These are phyloP conservation scores for Amylostereum chailletii DNA, from an alignment of 1,284 basidiomycete genomes.

Conservation along the genomic window DNA sequence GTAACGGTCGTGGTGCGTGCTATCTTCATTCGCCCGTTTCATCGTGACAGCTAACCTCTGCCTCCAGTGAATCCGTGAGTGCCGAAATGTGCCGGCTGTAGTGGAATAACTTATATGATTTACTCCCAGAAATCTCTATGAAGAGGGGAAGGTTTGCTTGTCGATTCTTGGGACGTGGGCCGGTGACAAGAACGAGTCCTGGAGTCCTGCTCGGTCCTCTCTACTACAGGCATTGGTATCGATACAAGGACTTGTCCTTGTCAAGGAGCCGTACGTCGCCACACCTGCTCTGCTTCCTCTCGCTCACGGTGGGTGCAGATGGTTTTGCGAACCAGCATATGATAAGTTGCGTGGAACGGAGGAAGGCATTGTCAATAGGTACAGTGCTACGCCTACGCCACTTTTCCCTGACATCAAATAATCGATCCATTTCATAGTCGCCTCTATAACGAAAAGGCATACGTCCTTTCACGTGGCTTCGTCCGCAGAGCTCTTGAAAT, in stretches of 20 bases:
- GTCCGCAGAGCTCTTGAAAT: constrained; percentile 79
- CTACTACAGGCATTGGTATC: constrained; percentile 89
- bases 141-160: constrained; percentile 92
- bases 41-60: background rate
- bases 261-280: constrained; percentile 76
- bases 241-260: constrained; percentile 88
- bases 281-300: background rate
- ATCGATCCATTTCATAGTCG: constrained; percentile 30
- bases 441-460: constrained; percentile 87
- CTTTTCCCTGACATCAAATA: constrained; percentile 2
- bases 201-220: constrained; percentile 76
- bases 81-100: constrained; percentile 1
- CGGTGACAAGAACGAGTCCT: constrained; percentile 80
- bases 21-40: background rate
- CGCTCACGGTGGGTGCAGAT: constrained; percentile 33
- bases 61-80: constrained; percentile 66
- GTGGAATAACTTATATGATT: too few relatives aligned
- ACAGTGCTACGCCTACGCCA: constrained; percentile 6
- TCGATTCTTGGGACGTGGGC: constrained; percentile 90
- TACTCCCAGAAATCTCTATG: constrained; percentile 71
- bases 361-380: constrained; percentile 83
- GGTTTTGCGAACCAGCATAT: constrained; percentile 89
- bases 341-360: constrained; percentile 85
- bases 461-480: constrained; percentile 83
- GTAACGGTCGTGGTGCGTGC: constrained; percentile 74